A percentile compares a stretch with the other conserved stretches of the same genome.
phyloP scores from a whole-genome alignment of 345 rosid genomes.

The Salix udensis region DNA sequence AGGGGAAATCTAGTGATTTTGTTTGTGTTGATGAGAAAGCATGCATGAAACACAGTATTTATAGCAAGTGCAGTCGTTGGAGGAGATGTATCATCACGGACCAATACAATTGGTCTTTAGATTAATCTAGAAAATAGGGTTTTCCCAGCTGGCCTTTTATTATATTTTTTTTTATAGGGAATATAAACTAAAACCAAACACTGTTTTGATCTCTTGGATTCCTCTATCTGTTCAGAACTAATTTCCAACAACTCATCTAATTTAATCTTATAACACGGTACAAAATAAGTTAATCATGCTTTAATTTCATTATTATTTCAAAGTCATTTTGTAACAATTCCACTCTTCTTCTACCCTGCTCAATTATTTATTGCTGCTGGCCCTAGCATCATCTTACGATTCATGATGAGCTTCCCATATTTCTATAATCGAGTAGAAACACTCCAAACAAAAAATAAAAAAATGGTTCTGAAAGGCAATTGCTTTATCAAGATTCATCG shows the following conservation, averaged over 20 bases:
- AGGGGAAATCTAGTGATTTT: background rate
- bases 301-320: background rate
- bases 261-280: background rate
- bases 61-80: constrained; percentile 39
- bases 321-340: constrained; percentile 4
- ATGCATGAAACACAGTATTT: constrained; percentile 30
- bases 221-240: constrained; percentile 7
- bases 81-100: constrained; percentile 38
- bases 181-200: background rate
- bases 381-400: background rate
- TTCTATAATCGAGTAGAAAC: background rate
- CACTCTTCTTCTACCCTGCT: background rate
- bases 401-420: background rate
- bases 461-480: too few relatives aligned
- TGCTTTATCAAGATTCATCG: too few relatives aligned
- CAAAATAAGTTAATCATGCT: background rate
- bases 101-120: constrained; percentile 21
- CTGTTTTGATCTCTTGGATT: constrained; percentile 12
- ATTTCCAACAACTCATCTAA: constrained; percentile 26
- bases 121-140: constrained; percentile 13
- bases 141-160: constrained; percentile 22
- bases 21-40: constrained; percentile 20
- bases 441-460: background rate
- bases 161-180: background rate
- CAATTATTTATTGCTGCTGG: background rate